phyloP scores from a whole-genome alignment of 208 protist species.

The Acanthamoeba rhysodes region DNA sequence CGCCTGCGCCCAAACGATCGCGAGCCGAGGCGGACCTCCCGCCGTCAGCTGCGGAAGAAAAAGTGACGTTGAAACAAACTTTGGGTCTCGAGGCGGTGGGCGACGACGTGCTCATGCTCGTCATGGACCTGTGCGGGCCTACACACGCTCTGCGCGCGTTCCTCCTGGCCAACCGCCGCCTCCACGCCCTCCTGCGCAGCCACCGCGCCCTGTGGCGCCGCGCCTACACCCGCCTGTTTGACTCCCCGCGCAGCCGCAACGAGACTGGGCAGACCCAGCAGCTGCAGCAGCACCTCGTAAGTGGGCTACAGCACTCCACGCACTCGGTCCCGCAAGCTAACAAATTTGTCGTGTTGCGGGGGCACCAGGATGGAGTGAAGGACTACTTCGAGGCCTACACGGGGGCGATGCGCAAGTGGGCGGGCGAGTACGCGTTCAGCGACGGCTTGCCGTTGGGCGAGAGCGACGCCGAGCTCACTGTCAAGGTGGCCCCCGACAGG shows the following conservation, averaged over 20 bases:
- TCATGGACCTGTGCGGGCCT: background rate
- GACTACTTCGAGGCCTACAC: conserved; percentile 17
- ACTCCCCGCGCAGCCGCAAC: background rate
- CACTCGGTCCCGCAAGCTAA: too few species aligned
- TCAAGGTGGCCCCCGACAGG: background rate
- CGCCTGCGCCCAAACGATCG: too few species aligned
- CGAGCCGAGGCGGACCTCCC: too few species aligned
- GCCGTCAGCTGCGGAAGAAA: too few species aligned
- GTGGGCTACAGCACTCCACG: background rate
- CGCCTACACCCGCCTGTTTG: background rate
- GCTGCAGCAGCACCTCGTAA: background rate
- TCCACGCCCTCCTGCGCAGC: background rate
- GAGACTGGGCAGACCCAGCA: background rate
- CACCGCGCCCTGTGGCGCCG: background rate
- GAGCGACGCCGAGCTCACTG: background rate
- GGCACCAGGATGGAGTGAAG: background rate
- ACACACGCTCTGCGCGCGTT: background rate
- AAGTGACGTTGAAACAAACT: too few species aligned
- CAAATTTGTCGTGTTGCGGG: too few species aligned
- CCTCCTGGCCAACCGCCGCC: conserved; percentile 6
- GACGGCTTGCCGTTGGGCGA: conserved; percentile 1
- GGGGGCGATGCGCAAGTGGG: background rate
- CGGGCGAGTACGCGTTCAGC: background rate
- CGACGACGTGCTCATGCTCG: conserved; percentile 4
- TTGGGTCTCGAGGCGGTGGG: background rate